Evolutionary conservation across 495 filamentous ascomycete genomes (phyloP), one percentile per base, ranked within the genome.

Genomic region (Trichoderma erinaceum): DNA sequence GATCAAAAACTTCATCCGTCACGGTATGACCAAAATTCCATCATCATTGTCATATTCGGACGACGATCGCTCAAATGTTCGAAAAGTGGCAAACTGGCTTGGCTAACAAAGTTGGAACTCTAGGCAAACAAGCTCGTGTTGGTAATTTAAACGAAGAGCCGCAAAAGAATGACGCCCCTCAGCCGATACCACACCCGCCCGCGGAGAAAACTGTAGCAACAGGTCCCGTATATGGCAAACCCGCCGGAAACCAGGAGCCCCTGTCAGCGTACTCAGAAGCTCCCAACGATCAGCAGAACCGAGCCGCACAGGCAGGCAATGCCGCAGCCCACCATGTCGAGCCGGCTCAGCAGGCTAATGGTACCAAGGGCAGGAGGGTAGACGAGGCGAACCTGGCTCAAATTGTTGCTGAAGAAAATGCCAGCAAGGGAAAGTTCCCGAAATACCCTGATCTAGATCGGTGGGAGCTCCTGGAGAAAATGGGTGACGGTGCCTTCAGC

Each of bases 401-500:
- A 64, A 88, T 98, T 27, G 87, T 63, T 5, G 90, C 92, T 48
- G 95, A 99, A 77, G 95, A 99, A 81, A 90, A 91, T 66, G 88
- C 88, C 71, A 89, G 78, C 76, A 89, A 88, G 74, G 89, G 88
- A 68, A 96, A 93, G 75, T 87, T 98, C 76, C 95, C 96, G 35
- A 87, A 80, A 70, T 98, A 99, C 73, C 94, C 95, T 6, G 93
- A 93, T 44, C 79, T 99, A 27, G 96, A 98, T 68, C 83, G 95
- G 71, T 99, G 90, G 89, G 87, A 89, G 66, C 77, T 99, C 52
- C 7, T 96, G 48, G 93, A 98, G 78, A 99, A 99, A 83, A 99
- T 99, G 95, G 95, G 95, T 66, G 95, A 99, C 72, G 95, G 95
- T 65, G 95, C 95, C 56, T 99, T 99, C 83, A 97, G 94, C 82